Evolutionary conservation across 164 flowering plant species (phyloP).

Genomic region (Platanus orientalis): DNA sequence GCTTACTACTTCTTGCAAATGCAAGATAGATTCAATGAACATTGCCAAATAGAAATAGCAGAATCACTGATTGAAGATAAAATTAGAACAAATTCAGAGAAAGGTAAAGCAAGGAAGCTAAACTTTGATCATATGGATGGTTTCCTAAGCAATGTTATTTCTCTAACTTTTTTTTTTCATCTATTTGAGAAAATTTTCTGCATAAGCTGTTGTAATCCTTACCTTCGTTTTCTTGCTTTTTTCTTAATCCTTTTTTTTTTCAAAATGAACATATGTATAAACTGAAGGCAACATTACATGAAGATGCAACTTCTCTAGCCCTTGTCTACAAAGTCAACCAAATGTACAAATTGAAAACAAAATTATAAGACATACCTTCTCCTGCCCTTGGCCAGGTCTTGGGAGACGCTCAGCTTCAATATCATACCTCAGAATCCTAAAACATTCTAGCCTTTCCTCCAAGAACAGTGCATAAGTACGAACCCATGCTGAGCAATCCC

Average conservation of each 20-base stretch:
- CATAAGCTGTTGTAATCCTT: not conserved
- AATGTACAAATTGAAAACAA: not conserved
- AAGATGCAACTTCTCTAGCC: not conserved
- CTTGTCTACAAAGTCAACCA: not conserved
- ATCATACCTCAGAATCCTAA: constrained; percentile 82
- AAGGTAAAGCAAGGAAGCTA: too few relatives aligned
- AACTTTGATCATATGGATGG: too few relatives aligned
- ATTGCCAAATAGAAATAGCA: too few relatives aligned
- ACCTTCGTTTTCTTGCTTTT: not conserved
- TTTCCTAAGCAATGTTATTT: not conserved
- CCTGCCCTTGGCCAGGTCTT: constrained; percentile 67
- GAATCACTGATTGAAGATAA: too few relatives aligned
- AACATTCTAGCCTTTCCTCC: constrained; percentile 96
- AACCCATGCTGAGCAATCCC: constrained; percentile 99
- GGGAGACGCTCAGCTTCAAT: constrained; percentile 93
- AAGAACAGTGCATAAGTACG: constrained; percentile 88
- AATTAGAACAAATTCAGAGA: too few relatives aligned
- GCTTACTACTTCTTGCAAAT: too few relatives aligned
- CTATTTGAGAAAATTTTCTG: not conserved
- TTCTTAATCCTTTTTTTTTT: too few relatives aligned
- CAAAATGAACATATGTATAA: too few relatives aligned
- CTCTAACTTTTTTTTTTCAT: not conserved
- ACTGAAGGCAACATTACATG: not conserved
- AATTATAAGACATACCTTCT: constrained; percentile 47
- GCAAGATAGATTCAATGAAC: too few relatives aligned